Evolutionary conservation across 371 early-diverging fungal genomes (phyloP).

Genomic region (Mucor indicus): DNA sequence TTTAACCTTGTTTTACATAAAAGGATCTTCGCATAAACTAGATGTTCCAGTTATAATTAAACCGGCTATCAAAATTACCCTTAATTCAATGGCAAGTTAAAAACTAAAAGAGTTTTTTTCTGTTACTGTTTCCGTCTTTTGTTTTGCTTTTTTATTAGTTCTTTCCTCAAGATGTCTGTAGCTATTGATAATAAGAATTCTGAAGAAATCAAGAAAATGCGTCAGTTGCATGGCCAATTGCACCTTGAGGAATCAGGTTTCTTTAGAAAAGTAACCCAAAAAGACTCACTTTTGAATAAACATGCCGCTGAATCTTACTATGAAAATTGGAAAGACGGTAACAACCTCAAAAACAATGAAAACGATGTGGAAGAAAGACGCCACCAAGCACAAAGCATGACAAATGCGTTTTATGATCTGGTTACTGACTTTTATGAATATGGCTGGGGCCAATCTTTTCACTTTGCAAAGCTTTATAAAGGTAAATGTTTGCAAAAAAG

Average conservation of each 20-base stretch:
- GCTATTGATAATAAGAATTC: constrained; percentile 17
- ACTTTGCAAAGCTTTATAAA: constrained; percentile 62
- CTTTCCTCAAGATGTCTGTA: constrained; percentile 19
- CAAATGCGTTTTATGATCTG: constrained; percentile 63
- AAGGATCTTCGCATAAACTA: neutral
- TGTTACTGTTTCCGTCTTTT: too few relatives aligned
- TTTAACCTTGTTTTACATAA: neutral
- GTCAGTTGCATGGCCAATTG: constrained; percentile 36
- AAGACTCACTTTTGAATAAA: constrained; percentile 50
- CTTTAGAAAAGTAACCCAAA: constrained; percentile 43
- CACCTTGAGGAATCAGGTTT: constrained; percentile 35
- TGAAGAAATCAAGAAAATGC: constrained; percentile 35
- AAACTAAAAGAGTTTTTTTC: neutral
- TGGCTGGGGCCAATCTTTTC: constrained; percentile 80
- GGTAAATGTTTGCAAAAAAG: too few relatives aligned
- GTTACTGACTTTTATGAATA: constrained; percentile 62
- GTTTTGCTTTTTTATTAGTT: too few relatives aligned
- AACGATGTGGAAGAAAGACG: constrained; percentile 36
- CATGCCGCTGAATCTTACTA: constrained; percentile 36
- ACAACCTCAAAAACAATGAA: constrained; percentile 27
- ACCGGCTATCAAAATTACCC: constrained; percentile 6
- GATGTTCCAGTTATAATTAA: neutral
- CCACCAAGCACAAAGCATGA: constrained; percentile 53
- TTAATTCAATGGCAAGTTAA: neutral
- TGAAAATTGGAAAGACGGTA: constrained; percentile 34